A percentile compares a stretch with the other conserved stretches of the same genome.
phyloP scores from a whole-genome alignment of 2,329 filamentous ascomycete genomes.

The Dothideomycetidae sp. region DNA sequence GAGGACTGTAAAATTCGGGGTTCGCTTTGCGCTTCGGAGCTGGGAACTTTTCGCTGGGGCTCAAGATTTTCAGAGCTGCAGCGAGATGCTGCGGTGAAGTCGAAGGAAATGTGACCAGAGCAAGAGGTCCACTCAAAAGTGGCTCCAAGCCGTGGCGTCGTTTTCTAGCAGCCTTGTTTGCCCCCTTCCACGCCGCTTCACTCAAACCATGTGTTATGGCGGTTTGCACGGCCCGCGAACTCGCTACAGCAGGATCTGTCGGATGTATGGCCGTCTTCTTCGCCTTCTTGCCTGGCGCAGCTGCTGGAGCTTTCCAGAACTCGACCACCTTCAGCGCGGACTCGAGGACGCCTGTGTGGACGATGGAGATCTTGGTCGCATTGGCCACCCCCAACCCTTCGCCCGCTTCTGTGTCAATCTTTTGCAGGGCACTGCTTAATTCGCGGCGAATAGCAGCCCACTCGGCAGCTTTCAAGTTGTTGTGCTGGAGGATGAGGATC shows the following conservation, averaged over 20 bases:
- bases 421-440: constrained; percentile 44
- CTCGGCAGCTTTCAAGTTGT: constrained; percentile 60
- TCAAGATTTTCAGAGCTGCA: constrained; percentile 62
- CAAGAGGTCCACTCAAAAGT: constrained; percentile 68
- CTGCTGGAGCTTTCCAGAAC: constrained; percentile 43
- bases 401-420: constrained; percentile 54
- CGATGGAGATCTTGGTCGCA: constrained; percentile 55
- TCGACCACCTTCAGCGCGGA: constrained; percentile 75
- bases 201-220: constrained; percentile 45
- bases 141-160: constrained; percentile 52
- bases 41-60: constrained; percentile 60
- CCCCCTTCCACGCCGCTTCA: constrained; percentile 36
- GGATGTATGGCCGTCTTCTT: neutral
- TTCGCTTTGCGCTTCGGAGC: constrained; percentile 61
- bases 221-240: constrained; percentile 22
- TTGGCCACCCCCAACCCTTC: constrained; percentile 35
- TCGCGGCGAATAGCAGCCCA: constrained; percentile 61
- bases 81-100: constrained; percentile 77
- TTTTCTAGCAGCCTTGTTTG: constrained; percentile 31
- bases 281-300: constrained; percentile 12
- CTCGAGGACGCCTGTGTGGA: constrained; percentile 81
- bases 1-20: constrained; percentile 66
- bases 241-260: constrained; percentile 21
- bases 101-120: constrained; percentile 62
- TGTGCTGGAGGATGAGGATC: constrained; percentile 74